These are phyloP conservation scores for Juncus effusus DNA, from an alignment of 176 grass and related monocot genomes.

Conservation along the genomic window DNA sequence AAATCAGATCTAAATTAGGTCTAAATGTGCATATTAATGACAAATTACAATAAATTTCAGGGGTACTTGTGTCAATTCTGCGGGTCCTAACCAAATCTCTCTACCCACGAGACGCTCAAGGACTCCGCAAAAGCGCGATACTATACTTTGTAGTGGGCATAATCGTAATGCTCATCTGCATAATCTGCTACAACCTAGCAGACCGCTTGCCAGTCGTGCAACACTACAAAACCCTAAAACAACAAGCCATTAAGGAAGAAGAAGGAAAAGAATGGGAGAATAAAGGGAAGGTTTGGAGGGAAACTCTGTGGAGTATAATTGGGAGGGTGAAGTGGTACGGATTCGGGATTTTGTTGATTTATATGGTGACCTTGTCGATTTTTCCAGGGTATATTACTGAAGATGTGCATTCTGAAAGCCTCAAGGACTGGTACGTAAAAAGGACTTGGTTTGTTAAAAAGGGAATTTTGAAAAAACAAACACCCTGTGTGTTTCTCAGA, in stretches of 20 bases:
- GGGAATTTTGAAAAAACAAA: too few species aligned
- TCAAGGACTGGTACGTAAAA: slow-evolving; percentile 66
- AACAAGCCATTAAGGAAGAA: slow-evolving; percentile 51
- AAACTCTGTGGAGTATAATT: slow-evolving; percentile 76
- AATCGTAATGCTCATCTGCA: slow-evolving; percentile 76
- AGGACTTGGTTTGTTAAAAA: too few species aligned
- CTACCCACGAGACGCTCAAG: slow-evolving; percentile 64
- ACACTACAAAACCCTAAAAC: slow-evolving; percentile 79
- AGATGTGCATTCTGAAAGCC: slow-evolving; percentile 78
- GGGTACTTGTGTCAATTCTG: slow-evolving; percentile 75
- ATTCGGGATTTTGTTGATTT: slow-evolving; percentile 63
- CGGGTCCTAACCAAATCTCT: slow-evolving; percentile 77
- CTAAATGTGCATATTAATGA: neutral
- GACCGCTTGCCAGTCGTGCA: slow-evolving; percentile 54
- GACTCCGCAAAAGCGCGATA: slow-evolving; percentile 73
- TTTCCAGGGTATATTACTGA: slow-evolving; percentile 94
- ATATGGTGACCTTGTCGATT: slow-evolving; percentile 77
- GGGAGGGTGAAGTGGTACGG: slow-evolving; percentile 73
- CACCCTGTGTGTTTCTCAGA: too few species aligned
- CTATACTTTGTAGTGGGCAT: slow-evolving; percentile 75
- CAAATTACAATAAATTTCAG: slow-evolving; percentile 38
- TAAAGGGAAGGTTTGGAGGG: slow-evolving; percentile 65
- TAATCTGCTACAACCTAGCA: slow-evolving; percentile 77
- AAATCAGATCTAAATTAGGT: neutral
- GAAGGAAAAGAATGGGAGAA: slow-evolving; percentile 30